Evolutionary conservation across 2,329 filamentous ascomycete genomes (phyloP).

Genomic region (Aureobasidium musti): DNA sequence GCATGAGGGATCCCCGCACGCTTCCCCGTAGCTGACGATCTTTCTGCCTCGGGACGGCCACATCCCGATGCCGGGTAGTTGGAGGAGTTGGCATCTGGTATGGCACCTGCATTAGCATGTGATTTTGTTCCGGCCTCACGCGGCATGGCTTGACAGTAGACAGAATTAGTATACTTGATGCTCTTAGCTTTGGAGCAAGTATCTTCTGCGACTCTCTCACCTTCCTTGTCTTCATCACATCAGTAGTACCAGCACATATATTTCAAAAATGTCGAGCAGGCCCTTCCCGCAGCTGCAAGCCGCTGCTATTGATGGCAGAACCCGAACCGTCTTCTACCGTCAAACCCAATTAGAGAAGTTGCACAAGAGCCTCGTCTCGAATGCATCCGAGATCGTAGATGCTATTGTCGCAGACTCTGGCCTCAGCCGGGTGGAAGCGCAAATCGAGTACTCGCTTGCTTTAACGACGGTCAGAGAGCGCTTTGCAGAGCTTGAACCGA

Average conservation of each 20-base stretch:
- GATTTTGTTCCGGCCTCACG: constrained; percentile 16
- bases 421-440: constrained; percentile 43
- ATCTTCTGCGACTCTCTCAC: constrained; percentile 6
- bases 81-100: neutral
- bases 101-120: neutral
- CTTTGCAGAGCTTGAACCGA: constrained; percentile 46
- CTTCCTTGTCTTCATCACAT: neutral
- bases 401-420: constrained; percentile 48
- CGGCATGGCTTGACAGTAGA: neutral
- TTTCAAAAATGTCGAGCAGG: constrained; percentile 31
- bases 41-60: no score
- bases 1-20: neutral
- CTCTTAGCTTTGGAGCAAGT: neutral
- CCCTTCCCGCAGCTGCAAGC: constrained; percentile 43
- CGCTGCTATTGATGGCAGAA: constrained; percentile 50
- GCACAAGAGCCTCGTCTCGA: constrained; percentile 44
- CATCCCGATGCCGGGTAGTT: neutral
- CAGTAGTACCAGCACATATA: neutral
- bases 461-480: constrained; percentile 46
- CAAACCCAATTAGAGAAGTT: constrained; percentile 51
- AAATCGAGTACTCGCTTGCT: constrained; percentile 47
- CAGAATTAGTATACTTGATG: constrained; percentile 15
- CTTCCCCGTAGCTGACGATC: neutral
- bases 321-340: constrained; percentile 50
- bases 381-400: constrained; percentile 43